Evolutionary conservation across 2,329 filamentous ascomycete genomes (phyloP), one percentile per base, ranked within the genome.

Genomic region (Fusarium transvaalense): DNA sequence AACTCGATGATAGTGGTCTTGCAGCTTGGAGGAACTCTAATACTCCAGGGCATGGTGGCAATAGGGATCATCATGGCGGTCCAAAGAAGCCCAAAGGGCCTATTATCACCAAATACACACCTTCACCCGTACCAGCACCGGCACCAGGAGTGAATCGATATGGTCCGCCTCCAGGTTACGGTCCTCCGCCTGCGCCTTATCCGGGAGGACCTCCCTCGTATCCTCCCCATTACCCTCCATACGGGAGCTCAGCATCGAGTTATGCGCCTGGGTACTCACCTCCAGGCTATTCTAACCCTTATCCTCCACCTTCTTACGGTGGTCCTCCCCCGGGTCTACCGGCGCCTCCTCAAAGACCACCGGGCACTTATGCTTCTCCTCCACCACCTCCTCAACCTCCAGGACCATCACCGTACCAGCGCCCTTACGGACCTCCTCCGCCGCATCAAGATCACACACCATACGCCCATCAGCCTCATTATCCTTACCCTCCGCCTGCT

Each of bases 81-180:
- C 58, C 74, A 10, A 79, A 76, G 69, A 78, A 76, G 53, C 71
- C 68, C 32, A 80, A 75, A 55, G 78, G 74, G 4, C 76, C 76
- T 38, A 77, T 76, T 55, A 79, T 75, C 64, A 79, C 78, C 45
- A 79, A 79, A 69, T 79, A 79, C 54, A 67, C 73, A 10, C 78
- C 76, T 45, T 65, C 72, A 12, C 71, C 75, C 47, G 64, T 70
- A 23, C 71, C 71, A 32, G 50, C 61, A 41, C 51, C 67, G 21
- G 61, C 42, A n/a, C 48, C 69, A 25, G 41, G 50, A 17, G 57
- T 56, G 47, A 52, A 53, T 46, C 65, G 59, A 50, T 76, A 76
- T 50, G 70, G 66, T 17, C 74, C 74, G 46, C 72, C 74, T 15
- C 61, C 71, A 34, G 63, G 64, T 27, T 72, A 75, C 52, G 71